Evolutionary conservation across 2,329 filamentous ascomycete genomes (phyloP).

Genomic region (Trichoderma semiorbis): DNA sequence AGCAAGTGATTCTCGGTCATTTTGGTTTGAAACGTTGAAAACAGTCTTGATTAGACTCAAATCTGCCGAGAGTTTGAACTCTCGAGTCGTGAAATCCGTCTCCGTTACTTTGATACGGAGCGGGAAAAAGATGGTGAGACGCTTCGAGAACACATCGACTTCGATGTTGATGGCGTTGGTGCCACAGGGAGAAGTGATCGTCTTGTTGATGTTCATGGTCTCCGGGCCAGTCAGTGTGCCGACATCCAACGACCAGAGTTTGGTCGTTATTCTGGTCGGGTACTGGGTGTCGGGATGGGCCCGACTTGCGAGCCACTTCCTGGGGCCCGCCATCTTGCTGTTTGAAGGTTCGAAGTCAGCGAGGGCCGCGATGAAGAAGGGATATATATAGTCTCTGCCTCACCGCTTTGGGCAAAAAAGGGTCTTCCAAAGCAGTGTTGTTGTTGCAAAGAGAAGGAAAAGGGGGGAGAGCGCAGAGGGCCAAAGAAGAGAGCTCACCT

Average conservation of each 20-base stretch:
- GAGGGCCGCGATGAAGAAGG: background rate
- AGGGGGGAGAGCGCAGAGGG: background rate
- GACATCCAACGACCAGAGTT: constrained; percentile 53
- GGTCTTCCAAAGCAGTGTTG: background rate
- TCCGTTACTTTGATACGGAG: constrained; percentile 19
- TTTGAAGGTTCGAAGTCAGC: background rate
- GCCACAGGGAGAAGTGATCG: constrained; percentile 14
- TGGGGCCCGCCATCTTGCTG: constrained; percentile 18
- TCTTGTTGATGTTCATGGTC: constrained; percentile 58
- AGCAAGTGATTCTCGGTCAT: constrained; percentile 38
- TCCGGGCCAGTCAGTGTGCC: constrained; percentile 54
- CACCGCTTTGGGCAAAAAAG: background rate
- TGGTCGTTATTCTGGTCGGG: constrained; percentile 38
- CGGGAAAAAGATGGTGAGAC: constrained; percentile 32
- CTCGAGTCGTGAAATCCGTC: constrained; percentile 18
- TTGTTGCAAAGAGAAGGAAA: background rate
- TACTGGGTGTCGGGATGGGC: constrained; percentile 20
- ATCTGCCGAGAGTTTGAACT: constrained; percentile 46
- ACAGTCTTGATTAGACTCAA: constrained; percentile 42
- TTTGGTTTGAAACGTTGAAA: constrained; percentile 29
- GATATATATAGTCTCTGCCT: background rate
- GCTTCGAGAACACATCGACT: constrained; percentile 30
- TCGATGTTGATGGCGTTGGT: constrained; percentile 27
- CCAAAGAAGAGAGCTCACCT: background rate
- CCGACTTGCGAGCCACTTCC: background rate